Evolutionary conservation across 495 filamentous ascomycete species (phyloP).

Genomic region (Penicillium diatomitis): DNA sequence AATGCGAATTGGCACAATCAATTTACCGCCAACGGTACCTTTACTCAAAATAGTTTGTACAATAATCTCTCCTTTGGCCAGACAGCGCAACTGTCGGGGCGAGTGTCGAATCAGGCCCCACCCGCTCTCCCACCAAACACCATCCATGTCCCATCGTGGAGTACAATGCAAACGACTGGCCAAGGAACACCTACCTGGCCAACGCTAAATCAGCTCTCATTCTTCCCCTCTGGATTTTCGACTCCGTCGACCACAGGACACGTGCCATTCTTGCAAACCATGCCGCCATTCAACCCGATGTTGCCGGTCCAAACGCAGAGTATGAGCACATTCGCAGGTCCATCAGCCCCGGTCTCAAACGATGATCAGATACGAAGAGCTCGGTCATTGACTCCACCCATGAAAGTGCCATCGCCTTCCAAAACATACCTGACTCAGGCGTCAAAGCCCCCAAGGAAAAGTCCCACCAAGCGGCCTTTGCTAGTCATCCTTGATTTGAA

Average conservation of each 20-base stretch:
- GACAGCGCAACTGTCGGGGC: no score
- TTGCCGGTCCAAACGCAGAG: conserved; percentile 3
- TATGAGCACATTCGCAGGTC: conserved; percentile 14
- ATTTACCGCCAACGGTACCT: no score
- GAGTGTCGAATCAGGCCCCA: no score
- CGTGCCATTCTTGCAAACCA: conserved; percentile 1
- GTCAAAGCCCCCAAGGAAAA: conserved; percentile 15
- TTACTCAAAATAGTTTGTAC: no score
- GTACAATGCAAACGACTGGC: conserved; percentile 2
- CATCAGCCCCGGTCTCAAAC: background rate
- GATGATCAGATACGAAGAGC: background rate
- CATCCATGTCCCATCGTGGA: conserved; percentile 12
- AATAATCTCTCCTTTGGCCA: no score
- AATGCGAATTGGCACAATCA: no score
- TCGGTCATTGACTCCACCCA: conserved; percentile 9
- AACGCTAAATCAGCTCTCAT: conserved; percentile 3
- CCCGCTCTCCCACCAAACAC: background rate
- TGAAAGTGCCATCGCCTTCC: conserved; percentile 25
- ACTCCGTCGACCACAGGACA: background rate
- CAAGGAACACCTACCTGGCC: background rate
- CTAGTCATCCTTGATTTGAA: conserved; percentile 89
- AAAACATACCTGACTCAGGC: conserved; percentile 38
- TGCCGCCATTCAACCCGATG: conserved; percentile 6
- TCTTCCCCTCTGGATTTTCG: conserved; percentile 3
- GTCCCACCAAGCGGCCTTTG: conserved; percentile 35